Evolutionary conservation across 768 basidiomycete species (phyloP).

Genomic region (Suillus plorans): DNA sequence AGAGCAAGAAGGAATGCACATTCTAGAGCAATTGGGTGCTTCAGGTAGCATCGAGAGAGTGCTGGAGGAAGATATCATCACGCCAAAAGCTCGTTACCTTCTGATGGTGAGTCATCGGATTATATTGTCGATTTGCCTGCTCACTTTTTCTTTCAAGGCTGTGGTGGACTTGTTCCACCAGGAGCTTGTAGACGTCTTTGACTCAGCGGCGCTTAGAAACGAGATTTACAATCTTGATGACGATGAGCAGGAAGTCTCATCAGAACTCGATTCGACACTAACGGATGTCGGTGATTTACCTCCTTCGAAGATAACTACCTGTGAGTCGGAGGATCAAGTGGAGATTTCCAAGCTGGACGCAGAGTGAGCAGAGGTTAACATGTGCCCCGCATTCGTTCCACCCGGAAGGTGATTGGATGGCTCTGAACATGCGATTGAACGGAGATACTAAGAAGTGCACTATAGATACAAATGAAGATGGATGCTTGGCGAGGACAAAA

Average conservation of each 20-base stretch:
- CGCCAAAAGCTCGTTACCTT: slow-evolving; percentile 19
- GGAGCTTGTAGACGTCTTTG: slow-evolving; percentile 23
- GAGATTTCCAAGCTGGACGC: background rate
- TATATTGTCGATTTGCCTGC: background rate
- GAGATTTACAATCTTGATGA: slow-evolving; percentile 19
- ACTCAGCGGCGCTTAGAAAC: slow-evolving; percentile 17
- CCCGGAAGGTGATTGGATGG: background rate
- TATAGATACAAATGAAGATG: slow-evolving; percentile 6
- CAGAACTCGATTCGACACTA: background rate
- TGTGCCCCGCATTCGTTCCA: background rate
- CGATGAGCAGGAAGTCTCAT: background rate
- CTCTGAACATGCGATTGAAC: slow-evolving; percentile 3
- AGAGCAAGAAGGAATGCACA: slow-evolving; percentile 18
- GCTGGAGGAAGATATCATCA: slow-evolving; percentile 20
- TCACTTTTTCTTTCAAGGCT: slow-evolving; percentile 13
- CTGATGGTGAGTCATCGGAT: slow-evolving; percentile 20
- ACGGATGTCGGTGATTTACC: background rate
- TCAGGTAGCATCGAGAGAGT: slow-evolving; percentile 14
- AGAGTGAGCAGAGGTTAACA: background rate
- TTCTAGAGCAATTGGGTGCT: slow-evolving; percentile 18
- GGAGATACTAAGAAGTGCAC: background rate
- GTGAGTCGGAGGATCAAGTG: background rate
- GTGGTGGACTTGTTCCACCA: slow-evolving; percentile 20
- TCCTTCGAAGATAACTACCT: background rate
- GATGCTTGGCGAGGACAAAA: background rate